A percentile compares a stretch with the other conserved stretches of the same genome.
Evolutionary conservation across 805 yeast genomes (phyloP).

Genomic region (Yamadazyma phyllophila): DNA sequence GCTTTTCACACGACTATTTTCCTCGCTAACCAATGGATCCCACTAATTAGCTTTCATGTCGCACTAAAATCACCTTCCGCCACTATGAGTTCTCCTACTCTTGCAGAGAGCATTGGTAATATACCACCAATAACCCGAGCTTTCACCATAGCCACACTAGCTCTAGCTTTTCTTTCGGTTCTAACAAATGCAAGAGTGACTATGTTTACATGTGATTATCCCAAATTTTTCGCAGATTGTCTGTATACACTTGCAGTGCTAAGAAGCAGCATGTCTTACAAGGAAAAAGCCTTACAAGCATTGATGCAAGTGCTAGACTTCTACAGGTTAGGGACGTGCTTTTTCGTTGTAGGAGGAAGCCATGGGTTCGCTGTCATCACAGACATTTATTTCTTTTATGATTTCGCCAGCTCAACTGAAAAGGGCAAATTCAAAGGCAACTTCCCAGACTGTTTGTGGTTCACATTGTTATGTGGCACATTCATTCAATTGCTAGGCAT

Average conservation of each 20-base stretch:
- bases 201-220: slow-evolving; percentile 15
- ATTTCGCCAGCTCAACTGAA: slow-evolving; percentile 57
- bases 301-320: neutral
- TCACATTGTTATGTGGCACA: slow-evolving; percentile 48
- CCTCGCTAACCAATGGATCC: too few relatives aligned
- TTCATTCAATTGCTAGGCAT: slow-evolving; percentile 38
- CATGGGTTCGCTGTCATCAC: slow-evolving; percentile 31
- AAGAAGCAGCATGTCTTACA: neutral
- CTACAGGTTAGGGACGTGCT: slow-evolving; percentile 45
- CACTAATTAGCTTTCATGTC: too few relatives aligned
- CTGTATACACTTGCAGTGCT: neutral
- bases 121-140: slow-evolving; percentile 66
- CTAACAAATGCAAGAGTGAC: slow-evolving; percentile 17
- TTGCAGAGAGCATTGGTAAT: slow-evolving; percentile 13
- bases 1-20: too few relatives aligned
- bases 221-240: slow-evolving; percentile 12
- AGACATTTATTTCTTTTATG: slow-evolving; percentile 57
- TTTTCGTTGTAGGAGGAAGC: too few relatives aligned
- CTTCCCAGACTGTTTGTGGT: slow-evolving; percentile 57
- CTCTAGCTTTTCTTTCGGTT: slow-evolving; percentile 37
- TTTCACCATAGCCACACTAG: slow-evolving; percentile 48
- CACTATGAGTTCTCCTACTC: slow-evolving; percentile 3
- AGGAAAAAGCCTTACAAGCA: neutral
- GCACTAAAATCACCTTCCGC: neutral
- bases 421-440: slow-evolving; percentile 45